A percentile compares a stretch with the other conserved stretches of the same genome.
Conservation (phyloP, 2,329 filamentous ascomycete species). For the Lasiodiplodia sp. region DNA sequence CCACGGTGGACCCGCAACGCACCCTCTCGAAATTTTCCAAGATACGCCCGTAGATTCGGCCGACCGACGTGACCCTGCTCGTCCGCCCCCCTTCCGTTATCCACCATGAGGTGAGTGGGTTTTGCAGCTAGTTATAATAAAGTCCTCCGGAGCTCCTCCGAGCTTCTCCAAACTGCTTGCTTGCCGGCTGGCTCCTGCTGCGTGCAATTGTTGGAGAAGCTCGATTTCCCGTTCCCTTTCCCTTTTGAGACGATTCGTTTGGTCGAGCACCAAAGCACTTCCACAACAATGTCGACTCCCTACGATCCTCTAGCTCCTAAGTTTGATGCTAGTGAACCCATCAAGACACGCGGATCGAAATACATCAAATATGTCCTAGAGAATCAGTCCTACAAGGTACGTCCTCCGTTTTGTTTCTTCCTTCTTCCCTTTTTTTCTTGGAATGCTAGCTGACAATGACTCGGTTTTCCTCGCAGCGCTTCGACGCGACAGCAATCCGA, state of each 20-base stretch:
- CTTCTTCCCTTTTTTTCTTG: not conserved
- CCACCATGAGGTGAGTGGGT: conserved; percentile 17
- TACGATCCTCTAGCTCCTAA: conserved; percentile 20
- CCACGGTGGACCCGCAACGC: conserved; percentile 18
- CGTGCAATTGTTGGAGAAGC: not conserved
- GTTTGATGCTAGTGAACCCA: not conserved
- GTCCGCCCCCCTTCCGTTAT: not conserved
- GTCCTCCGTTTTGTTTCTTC: not conserved
- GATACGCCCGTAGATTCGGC: conserved; percentile 25
- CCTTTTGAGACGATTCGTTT: not conserved
- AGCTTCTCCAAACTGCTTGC: too few relatives aligned
- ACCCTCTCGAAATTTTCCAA: conserved; percentile 1
- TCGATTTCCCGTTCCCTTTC: not conserved
- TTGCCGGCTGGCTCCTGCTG: not conserved
- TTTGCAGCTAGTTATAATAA: not conserved
- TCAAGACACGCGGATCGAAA: conserved; percentile 34
- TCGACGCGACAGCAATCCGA: conserved; percentile 41
- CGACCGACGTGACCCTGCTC: conserved; percentile 4
- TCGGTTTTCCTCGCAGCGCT: conserved; percentile 35
- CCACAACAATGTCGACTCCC: not conserved
- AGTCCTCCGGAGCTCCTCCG: not conserved
- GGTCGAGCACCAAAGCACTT: not conserved
- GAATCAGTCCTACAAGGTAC: conserved; percentile 19
- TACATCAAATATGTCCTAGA: conserved; percentile 32
- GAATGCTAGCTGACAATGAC: not conserved